Percentiles rank a stretch among this genome's conserved stretches.
phyloP scores from a whole-genome alignment of 768 basidiomycete species.

The Lepiota venenata region DNA sequence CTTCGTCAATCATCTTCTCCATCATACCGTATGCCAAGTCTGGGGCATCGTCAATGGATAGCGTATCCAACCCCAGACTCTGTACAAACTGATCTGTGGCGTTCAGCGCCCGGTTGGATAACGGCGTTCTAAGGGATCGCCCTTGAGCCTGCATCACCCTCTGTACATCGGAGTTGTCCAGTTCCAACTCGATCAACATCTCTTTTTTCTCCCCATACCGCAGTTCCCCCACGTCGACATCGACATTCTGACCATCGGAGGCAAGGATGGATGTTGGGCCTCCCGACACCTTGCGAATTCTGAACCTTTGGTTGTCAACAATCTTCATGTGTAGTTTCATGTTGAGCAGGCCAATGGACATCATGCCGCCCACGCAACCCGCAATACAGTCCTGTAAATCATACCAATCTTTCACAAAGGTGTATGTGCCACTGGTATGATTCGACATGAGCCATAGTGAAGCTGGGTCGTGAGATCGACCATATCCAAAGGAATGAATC shows the following conservation, averaged over 20 bases:
- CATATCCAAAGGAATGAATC: conserved; percentile 96
- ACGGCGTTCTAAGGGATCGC: conserved; percentile 9
- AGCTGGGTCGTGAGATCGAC: conserved; percentile 94
- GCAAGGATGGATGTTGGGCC: conserved; percentile 84
- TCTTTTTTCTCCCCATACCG: conserved; percentile 97
- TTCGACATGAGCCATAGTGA: conserved; percentile 99
- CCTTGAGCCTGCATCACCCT: conserved; percentile 27
- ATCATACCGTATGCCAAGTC: conserved; percentile 90
- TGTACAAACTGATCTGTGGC: conserved; percentile 90
- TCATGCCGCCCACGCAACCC: conserved; percentile 94
- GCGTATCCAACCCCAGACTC: conserved; percentile 76
- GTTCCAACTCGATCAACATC: conserved; percentile 94
- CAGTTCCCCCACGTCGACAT: conserved; percentile 92
- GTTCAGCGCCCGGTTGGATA: conserved; percentile 44
- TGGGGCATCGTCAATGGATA: conserved; percentile 66
- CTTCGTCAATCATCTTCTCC: conserved; percentile 96
- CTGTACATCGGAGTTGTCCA: conserved; percentile 71
- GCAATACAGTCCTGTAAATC: conserved; percentile 90
- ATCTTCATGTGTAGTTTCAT: conserved; percentile 97
- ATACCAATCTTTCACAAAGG: conserved; percentile 98
- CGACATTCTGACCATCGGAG: conserved; percentile 91
- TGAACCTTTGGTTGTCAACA: conserved; percentile 86
- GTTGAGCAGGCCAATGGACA: conserved; percentile 88
- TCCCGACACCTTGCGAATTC: conserved; percentile 92
- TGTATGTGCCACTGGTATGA: conserved; percentile 96